These are phyloP conservation scores for Corniculantispora saksenae DNA, from an alignment of 2,329 filamentous ascomycete species.

Conservation along the genomic window DNA sequence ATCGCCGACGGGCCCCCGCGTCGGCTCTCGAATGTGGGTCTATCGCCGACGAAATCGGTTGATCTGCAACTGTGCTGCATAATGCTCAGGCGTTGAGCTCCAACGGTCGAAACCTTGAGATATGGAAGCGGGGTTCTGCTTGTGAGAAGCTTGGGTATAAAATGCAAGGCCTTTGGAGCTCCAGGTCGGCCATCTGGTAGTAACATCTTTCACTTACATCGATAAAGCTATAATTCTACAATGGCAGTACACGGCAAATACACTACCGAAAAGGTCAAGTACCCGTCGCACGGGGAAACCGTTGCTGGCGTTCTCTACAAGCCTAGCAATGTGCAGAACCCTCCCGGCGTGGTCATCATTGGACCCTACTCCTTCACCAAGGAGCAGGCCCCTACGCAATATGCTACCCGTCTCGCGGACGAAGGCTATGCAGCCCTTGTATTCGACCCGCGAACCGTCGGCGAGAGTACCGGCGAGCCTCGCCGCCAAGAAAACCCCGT, in stretches of 20 bases:
- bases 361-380: conserved; percentile 32
- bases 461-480: conserved; percentile 32
- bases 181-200: background rate
- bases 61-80: background rate
- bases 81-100: background rate
- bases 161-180: background rate
- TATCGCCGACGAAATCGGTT: background rate
- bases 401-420: conserved; percentile 32
- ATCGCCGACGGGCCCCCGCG: background rate
- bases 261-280: conserved; percentile 29
- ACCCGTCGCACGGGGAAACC: conserved; percentile 30
- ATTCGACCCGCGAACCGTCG: conserved; percentile 34
- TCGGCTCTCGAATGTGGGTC: background rate
- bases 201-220: background rate
- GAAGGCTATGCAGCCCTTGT: conserved; percentile 34
- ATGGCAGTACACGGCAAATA: conserved; percentile 31
- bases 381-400: conserved; percentile 33
- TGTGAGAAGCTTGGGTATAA: background rate
- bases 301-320: conserved; percentile 24
- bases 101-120: background rate
- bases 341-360: conserved; percentile 31
- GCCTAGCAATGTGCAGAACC: conserved; percentile 27
- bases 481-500: conserved; percentile 32
- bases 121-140: background rate
- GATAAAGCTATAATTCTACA: conserved; percentile 11